Conservation (phyloP, 2,329 filamentous ascomycete species). For the Zymoseptoria brevis region DNA sequence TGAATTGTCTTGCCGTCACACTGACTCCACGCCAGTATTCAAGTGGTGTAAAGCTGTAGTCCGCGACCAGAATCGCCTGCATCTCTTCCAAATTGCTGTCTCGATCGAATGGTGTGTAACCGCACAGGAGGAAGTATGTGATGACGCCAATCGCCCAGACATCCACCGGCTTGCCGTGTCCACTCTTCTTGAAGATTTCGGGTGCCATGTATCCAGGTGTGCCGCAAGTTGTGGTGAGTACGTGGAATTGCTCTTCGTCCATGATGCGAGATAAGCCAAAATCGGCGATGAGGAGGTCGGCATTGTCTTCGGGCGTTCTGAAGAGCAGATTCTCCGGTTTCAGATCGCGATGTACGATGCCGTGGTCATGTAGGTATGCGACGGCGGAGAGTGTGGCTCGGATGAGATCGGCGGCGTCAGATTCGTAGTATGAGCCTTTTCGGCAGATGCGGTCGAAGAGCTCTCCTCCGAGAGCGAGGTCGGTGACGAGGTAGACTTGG, state of each 20-base stretch:
- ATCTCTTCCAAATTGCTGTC: constrained; percentile 98
- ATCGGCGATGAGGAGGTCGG: constrained; percentile 91
- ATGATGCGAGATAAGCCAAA: constrained; percentile 95
- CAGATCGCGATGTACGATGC: constrained; percentile 94
- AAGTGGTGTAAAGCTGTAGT: constrained; percentile 88
- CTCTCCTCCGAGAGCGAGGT: constrained; percentile 90
- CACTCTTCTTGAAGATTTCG: constrained; percentile 98
- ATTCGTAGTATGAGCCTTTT: constrained; percentile 97
- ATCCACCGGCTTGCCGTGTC: constrained; percentile 95
- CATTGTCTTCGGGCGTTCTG: constrained; percentile 93
- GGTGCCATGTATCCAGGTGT: constrained; percentile 99
- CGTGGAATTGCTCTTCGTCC: constrained; percentile 98
- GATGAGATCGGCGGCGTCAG: constrained; percentile 90
- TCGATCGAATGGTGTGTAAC: constrained; percentile 95
- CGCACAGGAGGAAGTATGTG: constrained; percentile 95
- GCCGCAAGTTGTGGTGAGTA: constrained; percentile 92
- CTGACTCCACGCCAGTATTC: constrained; percentile 98
- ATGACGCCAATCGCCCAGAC: constrained; percentile 98
- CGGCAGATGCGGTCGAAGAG: constrained; percentile 97
- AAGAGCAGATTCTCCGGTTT: constrained; percentile 98
- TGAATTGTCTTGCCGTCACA: constrained; percentile 76
- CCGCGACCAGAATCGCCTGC: constrained; percentile 94
- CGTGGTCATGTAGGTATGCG: constrained; percentile 95
- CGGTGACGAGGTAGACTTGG: constrained; percentile 85
- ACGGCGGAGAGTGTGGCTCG: constrained; percentile 94